Base-by-base conservation (phyloP, 768 basidiomycete genomes). In the Leucocoprinus birnbaumii region DNA sequence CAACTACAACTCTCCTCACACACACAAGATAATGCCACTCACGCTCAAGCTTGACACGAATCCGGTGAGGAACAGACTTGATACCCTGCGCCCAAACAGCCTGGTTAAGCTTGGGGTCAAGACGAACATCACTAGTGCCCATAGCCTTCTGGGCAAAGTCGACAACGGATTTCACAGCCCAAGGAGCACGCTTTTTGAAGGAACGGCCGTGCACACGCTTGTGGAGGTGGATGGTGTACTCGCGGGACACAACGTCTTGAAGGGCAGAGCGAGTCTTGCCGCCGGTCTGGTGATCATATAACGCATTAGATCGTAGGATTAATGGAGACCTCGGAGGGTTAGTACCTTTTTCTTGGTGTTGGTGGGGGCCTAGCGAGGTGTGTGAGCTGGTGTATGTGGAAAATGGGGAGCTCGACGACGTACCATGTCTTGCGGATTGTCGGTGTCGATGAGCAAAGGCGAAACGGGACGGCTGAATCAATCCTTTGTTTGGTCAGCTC, bases 161-260 rank as follows among this genome's bases (percentile, higher is more conserved):
- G 65, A 92, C 77, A 62, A 98, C 86, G 61, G 92, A 90, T 79
- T 98, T 98, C 75, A 98, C 84, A 63, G 94, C 97, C 79, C 86
- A 88, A 21, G 97, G 97, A 16, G 97, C 94, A 64, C 95, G 89
- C 83, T 96, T 96, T 80, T 98, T 98, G 83, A 97, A 98, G 41
- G 90, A 88, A 58, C 88, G 84, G 63, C 89, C 91, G 73, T 94
- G 91, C 41, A 94, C 92, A 62, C 76, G 87, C 75, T 96, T 97
- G 87, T 97, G 94, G 38, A 98, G 78, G 76, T 97, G 93, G 80
- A 98, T 89, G 67, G 96, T 98, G 87, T 98, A 97, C 73, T 99
- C 96, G 67, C 95, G 88, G 62, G 95, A 91, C 61, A 98, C 96
- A 76, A 98, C 96, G 73, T 98, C 96, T 75, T 91, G 85, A 71